Evolutionary conservation across 2,329 filamentous ascomycete genomes (phyloP), one percentile per base, ranked within the genome.

Genomic region (Ophiostoma quercus): DNA sequence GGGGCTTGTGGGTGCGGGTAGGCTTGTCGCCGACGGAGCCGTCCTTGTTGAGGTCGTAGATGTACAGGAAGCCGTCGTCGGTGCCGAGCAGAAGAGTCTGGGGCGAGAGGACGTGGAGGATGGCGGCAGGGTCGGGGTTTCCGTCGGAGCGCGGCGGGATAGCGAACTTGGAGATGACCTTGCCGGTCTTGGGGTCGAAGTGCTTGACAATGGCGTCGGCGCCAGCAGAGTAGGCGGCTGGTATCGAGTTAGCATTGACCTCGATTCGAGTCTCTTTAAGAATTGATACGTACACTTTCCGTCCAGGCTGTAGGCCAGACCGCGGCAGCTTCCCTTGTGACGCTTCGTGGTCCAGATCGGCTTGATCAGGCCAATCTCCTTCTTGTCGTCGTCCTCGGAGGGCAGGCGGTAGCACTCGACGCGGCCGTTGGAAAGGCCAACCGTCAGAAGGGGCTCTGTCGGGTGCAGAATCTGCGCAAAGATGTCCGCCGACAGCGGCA

Each of bases 301-400:
- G 77, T 97, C 94, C 70, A 87, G 79, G 73, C 88, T 90, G 80
- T 94, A 98, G 4, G 85, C 88, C 69, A 98, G 81, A 71, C 88
- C 89, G 68, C 95, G 86, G 77, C 94, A 98, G 83, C 93, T 97
- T 14, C 93, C 94, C 82, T 97, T 96, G 81, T 99, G 95, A 72
- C 95, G 86, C 74, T 89, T 85, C 5, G 95, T 98, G 75, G 87
- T 87, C 95, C 95, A 99, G 71, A 89, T 82, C 0, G 90, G 92
- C 74, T 94, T 91, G 73, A 98, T 91, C 70, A 89, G 87, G 62
- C 89, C 90, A 73, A 86, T 90, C 12, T 92, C 92, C 75, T 84
- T 81, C 25, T 82, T 86, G 2, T 84, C 90, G 73, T 86, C 80
- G 68, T 80, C 82, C 43, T 82, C 78, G 41, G 84, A 79, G 0